A percentile compares a stretch with the other conserved stretches of the same genome.
Conservation (phyloP, 2,329 filamentous ascomycete genomes). For the Cladophialophora immunda region DNA sequence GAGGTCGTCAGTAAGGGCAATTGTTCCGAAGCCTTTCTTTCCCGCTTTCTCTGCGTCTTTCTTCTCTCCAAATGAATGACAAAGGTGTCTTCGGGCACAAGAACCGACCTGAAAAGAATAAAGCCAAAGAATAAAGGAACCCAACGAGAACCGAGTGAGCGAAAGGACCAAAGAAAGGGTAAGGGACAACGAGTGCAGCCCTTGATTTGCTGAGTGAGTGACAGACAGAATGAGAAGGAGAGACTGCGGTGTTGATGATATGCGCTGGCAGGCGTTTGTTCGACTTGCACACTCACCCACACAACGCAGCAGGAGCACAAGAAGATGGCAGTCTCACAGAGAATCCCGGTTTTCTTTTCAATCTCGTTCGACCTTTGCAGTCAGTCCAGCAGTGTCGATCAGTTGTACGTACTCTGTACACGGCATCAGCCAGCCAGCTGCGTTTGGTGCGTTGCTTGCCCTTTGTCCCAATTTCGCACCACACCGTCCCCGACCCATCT, state of each 20-base stretch:
- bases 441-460: conserved; percentile 2
- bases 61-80: conserved; percentile 22
- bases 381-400: conserved; percentile 6
- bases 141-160: background rate
- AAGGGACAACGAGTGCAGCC: conserved; percentile 9
- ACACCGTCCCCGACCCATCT: conserved; percentile 6
- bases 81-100: background rate
- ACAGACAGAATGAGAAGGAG: background rate
- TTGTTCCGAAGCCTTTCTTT: conserved; percentile 5
- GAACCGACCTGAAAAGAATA: conserved; percentile 14
- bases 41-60: conserved; percentile 7
- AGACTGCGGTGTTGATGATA: conserved; percentile 9
- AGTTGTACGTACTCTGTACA: conserved; percentile 21
- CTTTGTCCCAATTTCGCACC: conserved; percentile 20
- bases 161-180: background rate
- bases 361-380: conserved; percentile 7
- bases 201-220: background rate
- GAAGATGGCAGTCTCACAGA: conserved; percentile 19
- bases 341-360: conserved; percentile 3
- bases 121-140: conserved; percentile 4
- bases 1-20: background rate
- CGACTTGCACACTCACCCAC: conserved; percentile 8
- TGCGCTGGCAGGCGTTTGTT: conserved; percentile 20
- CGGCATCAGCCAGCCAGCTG: conserved; percentile 4
- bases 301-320: conserved; percentile 2